Conservation (phyloP, 257 asterid species). For the Lavandula angustifolia region DNA sequence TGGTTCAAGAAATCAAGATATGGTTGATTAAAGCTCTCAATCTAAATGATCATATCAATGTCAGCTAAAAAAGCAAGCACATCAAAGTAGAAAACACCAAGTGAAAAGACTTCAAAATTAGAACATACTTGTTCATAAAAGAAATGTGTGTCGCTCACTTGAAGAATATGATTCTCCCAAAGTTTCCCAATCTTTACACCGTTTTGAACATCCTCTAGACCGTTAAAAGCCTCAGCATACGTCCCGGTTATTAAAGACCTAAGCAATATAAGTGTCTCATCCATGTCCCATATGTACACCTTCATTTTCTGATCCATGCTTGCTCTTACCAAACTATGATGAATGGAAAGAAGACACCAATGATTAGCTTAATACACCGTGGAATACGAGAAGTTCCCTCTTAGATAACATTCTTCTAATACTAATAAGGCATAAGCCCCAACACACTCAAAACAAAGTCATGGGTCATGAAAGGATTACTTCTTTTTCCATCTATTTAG, state of each 20-base stretch:
- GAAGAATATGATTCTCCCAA: slow-evolving; percentile 92
- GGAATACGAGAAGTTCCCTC: slow-evolving; percentile 16
- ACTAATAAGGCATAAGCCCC: slow-evolving; percentile 6
- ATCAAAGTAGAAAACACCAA: background rate
- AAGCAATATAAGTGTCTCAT: slow-evolving; percentile 90
- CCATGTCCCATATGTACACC: slow-evolving; percentile 98
- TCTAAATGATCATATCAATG: slow-evolving; percentile 41
- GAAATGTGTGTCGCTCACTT: slow-evolving; percentile 73
- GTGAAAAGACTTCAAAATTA: background rate
- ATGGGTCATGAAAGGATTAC: slow-evolving; percentile 8
- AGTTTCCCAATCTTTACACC: slow-evolving; percentile 72
- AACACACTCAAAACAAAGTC: slow-evolving; percentile 4
- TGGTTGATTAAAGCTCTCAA: slow-evolving; percentile 82
- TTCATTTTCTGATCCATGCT: slow-evolving; percentile 59
- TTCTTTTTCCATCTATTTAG: slow-evolving; percentile 1
- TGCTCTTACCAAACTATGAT: slow-evolving; percentile 27
- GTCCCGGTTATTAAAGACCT: slow-evolving; percentile 72
- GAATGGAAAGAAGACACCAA: slow-evolving; percentile 11
- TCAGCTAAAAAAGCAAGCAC: slow-evolving; percentile 28
- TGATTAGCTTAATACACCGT: slow-evolving; percentile 27
- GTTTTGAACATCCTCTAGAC: slow-evolving; percentile 56
- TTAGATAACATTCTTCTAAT: slow-evolving; percentile 15
- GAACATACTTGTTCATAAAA: slow-evolving; percentile 74
- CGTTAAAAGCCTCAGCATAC: slow-evolving; percentile 70
- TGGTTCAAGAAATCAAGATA: slow-evolving; percentile 62